Conservation (phyloP, 805 yeast species). For the Suhomyces faveliae region DNA sequence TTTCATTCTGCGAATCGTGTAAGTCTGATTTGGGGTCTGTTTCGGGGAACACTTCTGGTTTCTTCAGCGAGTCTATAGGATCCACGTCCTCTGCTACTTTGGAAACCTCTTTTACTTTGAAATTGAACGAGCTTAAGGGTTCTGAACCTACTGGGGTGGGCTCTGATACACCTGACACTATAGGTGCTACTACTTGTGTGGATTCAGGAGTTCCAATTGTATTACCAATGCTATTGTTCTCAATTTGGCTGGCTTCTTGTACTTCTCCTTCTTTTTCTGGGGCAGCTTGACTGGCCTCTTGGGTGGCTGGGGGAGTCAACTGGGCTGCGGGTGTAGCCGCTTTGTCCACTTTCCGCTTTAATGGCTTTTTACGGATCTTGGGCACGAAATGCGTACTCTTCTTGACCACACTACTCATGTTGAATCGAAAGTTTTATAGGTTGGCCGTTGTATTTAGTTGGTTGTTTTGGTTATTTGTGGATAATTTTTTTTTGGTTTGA, state of each 20-base stretch:
- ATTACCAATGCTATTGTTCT: not conserved
- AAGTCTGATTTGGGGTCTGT: not conserved
- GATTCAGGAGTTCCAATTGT: conserved; percentile 9
- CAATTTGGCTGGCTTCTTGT: not conserved
- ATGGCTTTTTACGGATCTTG: conserved; percentile 36
- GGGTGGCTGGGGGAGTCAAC: conserved; percentile 15
- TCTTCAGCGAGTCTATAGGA: conserved; percentile 19
- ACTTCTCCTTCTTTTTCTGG: not conserved
- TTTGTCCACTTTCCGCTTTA: conserved; percentile 15
- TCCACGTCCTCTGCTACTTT: conserved; percentile 21
- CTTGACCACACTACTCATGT: conserved; percentile 50
- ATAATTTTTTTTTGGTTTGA: not conserved
- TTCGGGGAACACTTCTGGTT: not conserved
- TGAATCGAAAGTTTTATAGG: not conserved
- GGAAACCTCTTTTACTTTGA: conserved; percentile 5
- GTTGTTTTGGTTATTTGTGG: not conserved
- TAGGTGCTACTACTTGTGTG: conserved; percentile 8
- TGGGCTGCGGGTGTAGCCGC: conserved; percentile 1
- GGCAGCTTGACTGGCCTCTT: conserved; percentile 1
- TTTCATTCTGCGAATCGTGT: conserved; percentile 3
- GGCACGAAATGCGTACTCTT: conserved; percentile 66
- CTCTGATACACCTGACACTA: no score
- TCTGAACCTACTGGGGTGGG: not conserved
- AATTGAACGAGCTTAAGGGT: conserved; percentile 6
- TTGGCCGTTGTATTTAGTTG: not conserved